Base-by-base conservation (phyloP, 352 stramenopile species). In the Thraustochytrium sp. region DNA sequence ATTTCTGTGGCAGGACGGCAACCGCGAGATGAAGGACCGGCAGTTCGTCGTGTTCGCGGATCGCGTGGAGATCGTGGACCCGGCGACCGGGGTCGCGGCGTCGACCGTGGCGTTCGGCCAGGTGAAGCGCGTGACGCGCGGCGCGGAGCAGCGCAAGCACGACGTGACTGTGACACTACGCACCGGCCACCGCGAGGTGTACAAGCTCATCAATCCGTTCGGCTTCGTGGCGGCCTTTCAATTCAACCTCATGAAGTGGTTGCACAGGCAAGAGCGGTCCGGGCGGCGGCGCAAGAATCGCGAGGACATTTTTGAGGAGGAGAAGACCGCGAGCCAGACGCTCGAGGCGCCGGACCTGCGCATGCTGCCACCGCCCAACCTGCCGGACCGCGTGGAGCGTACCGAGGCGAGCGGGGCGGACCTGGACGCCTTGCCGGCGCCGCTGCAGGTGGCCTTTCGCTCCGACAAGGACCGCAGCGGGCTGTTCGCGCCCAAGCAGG, bases 191-290 rank as follows among this genome's bases (percentile, higher is more conserved):
- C 23, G 34, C 13, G 68, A 80, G 23, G 42, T 64, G 26, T 80
- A 55, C 53, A 65, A 46, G 37, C 48, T 80, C 9, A 11, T 80
- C 46, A 80, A 80, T 34, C 23, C 68, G n/a, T 36, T 49, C n/a
- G 68, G 68, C 46, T 80, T 80, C 34, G 26, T 80, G 23, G 68
- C 31, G 0, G 48, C 26, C 2, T 80, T 80, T 34, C 48, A 72
- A 16, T 68, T 63, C 68, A 80, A 61, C 37, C 18, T 80, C 9
- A 46, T 65, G 53, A 61, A 72, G 29, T 80, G 68, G 68, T 16
- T 64, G 5, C 31, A 65, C 34, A 18, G 53, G 5, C n/a, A 65
- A 26, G 48, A 11, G 5, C 34, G 68, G 13, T 75, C 38, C 26
- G 5, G 42, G 16, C 21, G 29, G 0, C 34, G 42, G 40, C 65